These are phyloP conservation scores for Crucibulum laeve DNA, from an alignment of 768 basidiomycete species.

Conservation along the genomic window DNA sequence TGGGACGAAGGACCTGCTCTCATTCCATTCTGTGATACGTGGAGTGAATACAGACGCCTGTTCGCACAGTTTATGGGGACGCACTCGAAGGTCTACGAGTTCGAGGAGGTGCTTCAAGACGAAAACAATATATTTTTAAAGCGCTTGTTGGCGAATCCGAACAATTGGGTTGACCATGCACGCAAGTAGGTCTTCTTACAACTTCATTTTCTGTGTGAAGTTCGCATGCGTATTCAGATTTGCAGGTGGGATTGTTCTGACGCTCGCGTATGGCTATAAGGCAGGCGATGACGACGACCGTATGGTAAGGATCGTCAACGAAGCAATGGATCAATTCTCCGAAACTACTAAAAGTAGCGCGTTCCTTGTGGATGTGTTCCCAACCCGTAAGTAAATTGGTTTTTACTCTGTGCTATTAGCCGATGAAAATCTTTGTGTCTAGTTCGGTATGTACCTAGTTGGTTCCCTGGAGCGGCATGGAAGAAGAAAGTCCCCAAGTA, in stretches of 20 bases:
- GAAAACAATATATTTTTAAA: conserved; percentile 2
- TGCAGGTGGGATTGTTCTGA: background rate
- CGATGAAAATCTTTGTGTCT: no score
- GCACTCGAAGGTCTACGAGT: conserved; percentile 11
- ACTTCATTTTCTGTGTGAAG: conserved; percentile 6
- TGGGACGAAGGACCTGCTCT: conserved; percentile 14
- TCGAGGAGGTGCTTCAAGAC: conserved; percentile 9
- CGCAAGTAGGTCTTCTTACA: background rate
- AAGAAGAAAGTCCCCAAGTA: background rate
- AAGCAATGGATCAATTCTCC: conserved; percentile 18
- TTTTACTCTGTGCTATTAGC: background rate
- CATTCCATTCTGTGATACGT: conserved; percentile 11
- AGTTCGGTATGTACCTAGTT: background rate
- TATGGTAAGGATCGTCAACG: conserved; percentile 16
- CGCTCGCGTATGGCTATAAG: background rate
- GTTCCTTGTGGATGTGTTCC: conserved; percentile 24
- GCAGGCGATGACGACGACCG: conserved; percentile 17
- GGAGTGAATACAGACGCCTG: conserved; percentile 14
- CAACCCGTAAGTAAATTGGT: conserved; percentile 12
- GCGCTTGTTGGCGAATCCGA: background rate
- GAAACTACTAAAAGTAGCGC: conserved; percentile 13
- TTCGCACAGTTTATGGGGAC: conserved; percentile 16
- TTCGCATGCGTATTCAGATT: background rate
- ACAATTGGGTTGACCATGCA: background rate
- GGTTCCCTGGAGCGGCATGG: conserved; percentile 1